Base-by-base conservation (phyloP, 2,329 filamentous ascomycete species). In the Ustilaginoidea virens region DNA sequence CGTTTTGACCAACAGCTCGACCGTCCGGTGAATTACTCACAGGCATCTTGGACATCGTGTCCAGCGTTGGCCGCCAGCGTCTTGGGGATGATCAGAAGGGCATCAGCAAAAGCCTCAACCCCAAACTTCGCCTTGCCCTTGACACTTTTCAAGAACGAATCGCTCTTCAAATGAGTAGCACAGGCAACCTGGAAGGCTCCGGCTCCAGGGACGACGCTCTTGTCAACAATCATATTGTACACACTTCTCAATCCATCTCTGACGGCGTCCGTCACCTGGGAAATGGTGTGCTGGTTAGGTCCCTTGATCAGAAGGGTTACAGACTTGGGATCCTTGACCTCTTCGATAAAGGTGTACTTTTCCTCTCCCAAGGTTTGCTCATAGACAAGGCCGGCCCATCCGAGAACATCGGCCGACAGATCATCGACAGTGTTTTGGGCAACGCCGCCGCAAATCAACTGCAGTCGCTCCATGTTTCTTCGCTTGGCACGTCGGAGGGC, bases 161-260 rank as follows among this genome's bases (percentile, higher is more conserved):
- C 83, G 39, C 83, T 85, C 52, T 79, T 80, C 36, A 98, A 66
- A 55, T 93, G 85, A 26, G 75, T 68, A 15, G 86, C 83, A 44
- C 82, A 92, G 18, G 90, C 86, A 25, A 98, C 76, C 56, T 98
- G 90, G 73, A 93, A 98, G 28, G 90, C 82, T 44, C 90, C 90
- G 33, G 75, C 90, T 33, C 90, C 90, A 2, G 90, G 90, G 16
- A 98, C 83, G 13, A 98, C 90, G 42, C 80, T 87, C 58, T 78
- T 74, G 53, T 98, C 90, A n/a, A 96, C 87, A 52, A 98, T 96
- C 67, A 92, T 93, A 66, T 98, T 98, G 71, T 94, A 96, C 28
- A 96, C 90, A 51, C 83, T 92, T 48, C 90, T 74, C 41, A 98
- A 68, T 37, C 90, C 90, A 51, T 98, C 90, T 30, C 90, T 74